These are phyloP conservation scores for Pseudomonodictys pantanalensis DNA, from an alignment of 495 filamentous ascomycete species.

Conservation along the genomic window DNA sequence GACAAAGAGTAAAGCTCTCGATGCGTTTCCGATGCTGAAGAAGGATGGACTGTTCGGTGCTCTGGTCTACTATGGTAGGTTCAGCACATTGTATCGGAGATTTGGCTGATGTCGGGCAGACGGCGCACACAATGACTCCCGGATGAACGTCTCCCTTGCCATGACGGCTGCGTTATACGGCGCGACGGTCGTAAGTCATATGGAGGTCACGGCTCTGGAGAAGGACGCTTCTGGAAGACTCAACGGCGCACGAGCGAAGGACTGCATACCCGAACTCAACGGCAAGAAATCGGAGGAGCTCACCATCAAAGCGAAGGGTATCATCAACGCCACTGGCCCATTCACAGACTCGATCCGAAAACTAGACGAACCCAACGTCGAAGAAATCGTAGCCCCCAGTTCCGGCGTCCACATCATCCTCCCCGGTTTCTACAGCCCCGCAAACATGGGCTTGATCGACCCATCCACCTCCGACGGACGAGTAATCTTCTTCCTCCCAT, in stretches of 20 bases:
- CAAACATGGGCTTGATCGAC: slow-evolving; percentile 95
- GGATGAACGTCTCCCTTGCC: slow-evolving; percentile 95
- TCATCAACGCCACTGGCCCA: slow-evolving; percentile 95
- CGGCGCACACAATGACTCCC: slow-evolving; percentile 95
- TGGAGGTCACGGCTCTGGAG: slow-evolving; percentile 79
- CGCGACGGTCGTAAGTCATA: slow-evolving; percentile 85
- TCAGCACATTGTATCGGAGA: neutral
- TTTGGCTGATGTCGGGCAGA: slow-evolving; percentile 47
- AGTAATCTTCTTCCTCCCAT: slow-evolving; percentile 98
- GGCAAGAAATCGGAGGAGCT: slow-evolving; percentile 60
- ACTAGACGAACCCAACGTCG: slow-evolving; percentile 71
- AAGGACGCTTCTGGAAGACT: slow-evolving; percentile 79
- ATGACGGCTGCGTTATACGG: slow-evolving; percentile 96
- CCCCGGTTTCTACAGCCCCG: slow-evolving; percentile 91
- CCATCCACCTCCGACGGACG: slow-evolving; percentile 91
- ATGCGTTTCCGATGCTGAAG: slow-evolving; percentile 97
- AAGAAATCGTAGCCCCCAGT: slow-evolving; percentile 89
- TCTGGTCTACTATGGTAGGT: slow-evolving; percentile 85
- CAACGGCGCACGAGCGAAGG: slow-evolving; percentile 74
- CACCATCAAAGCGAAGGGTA: slow-evolving; percentile 74
- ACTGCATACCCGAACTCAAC: slow-evolving; percentile 62
- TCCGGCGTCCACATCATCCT: slow-evolving; percentile 94
- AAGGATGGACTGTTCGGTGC: slow-evolving; percentile 81
- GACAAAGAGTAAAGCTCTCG: slow-evolving; percentile 88
- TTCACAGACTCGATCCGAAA: slow-evolving; percentile 93